Evolutionary conservation across 805 yeast species (phyloP).

Genomic region (Danielia reshetovae): DNA sequence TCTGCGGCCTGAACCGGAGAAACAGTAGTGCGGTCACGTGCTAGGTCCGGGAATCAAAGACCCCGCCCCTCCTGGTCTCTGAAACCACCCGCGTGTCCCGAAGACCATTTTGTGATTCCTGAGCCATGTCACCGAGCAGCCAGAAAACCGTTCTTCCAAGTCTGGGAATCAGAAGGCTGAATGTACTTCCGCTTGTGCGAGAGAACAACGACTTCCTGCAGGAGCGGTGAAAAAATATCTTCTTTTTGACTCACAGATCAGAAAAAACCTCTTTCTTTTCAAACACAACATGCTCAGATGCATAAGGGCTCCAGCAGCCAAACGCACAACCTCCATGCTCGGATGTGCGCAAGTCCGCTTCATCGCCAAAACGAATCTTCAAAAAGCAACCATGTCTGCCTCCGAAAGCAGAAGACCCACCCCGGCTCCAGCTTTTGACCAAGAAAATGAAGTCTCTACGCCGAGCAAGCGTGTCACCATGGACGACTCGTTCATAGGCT

Average conservation of each 20-base stretch:
- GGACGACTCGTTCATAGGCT: constrained; percentile 89
- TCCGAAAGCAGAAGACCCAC: constrained; percentile 29
- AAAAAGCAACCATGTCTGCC: constrained; percentile 25
- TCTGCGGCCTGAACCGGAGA: too few species aligned
- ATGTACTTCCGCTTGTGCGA: too few species aligned
- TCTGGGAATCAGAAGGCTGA: too few species aligned
- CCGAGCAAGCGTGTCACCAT: constrained; percentile 24
- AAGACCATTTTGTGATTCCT: too few species aligned
- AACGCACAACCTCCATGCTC: constrained; percentile 8
- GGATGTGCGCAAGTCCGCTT: constrained; percentile 25
- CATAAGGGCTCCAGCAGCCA: constrained; percentile 11
- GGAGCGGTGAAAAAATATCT: neutral
- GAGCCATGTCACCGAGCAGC: too few species aligned
- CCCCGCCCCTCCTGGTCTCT: too few species aligned
- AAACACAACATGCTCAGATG: constrained; percentile 13
- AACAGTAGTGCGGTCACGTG: too few species aligned
- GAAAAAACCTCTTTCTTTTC: neutral
- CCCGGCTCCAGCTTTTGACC: constrained; percentile 53
- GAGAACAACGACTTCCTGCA: too few species aligned
- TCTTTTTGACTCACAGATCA: constrained; percentile 1
- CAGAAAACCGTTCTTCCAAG: too few species aligned
- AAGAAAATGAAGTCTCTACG: constrained; percentile 15
- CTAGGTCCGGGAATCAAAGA: too few species aligned
- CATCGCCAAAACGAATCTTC: constrained; percentile 28
- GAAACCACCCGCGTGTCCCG: too few species aligned